Base-by-base conservation (phyloP, 352 stramenopile species). In the Globisporangium paroecandrum region DNA sequence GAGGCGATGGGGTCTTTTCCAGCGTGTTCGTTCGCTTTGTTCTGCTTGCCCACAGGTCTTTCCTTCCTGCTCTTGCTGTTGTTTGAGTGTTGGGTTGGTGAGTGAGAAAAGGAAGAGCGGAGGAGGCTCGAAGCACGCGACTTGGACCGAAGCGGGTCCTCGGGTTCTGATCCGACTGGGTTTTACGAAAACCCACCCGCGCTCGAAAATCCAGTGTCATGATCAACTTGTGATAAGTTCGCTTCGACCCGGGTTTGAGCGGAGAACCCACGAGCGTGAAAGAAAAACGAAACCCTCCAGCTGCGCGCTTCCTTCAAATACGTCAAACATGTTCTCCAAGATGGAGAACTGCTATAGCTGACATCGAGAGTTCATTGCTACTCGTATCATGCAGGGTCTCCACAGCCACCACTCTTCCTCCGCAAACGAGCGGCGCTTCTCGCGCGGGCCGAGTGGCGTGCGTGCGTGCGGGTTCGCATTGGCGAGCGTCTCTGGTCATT, bases 101-200 rank as follows among this genome's bases (percentile, higher is more conserved):
- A n/a, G 56, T 58, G 59, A 71, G 64, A 67, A 62, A 63, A 63
- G 38, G 41, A 63, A 34, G 58, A 41, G 24, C 34, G 22, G n/a
- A 62, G 38, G 57, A 43, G 47, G 36, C 18, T 0, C 41, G 15
- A 22, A 49, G 15, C 41, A 49, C 4, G 41, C 15, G 41, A 49
- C 15, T 49, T 49, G 18, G 41, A 49, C 24, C 32, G 13, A 36
- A 61, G 46, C 29, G 25, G n/a, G n/a, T 43, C 10, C 41, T 49
- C 41, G 15, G 41, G 5, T 8, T 49, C 41, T 49, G 15, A 49
- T 49, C 15, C 36, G 2, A 43, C 8, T 9, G 15, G 6, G 41
- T 2, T 10, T 9, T 2, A 20, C 13, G 2, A n/a, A 20, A 49
- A n/a, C 41, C 41, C 41, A 49, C 41, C 41, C 41, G 41, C 41